phyloP scores from a whole-genome alignment of 768 basidiomycete genomes.

The Dioszegia crocea region DNA sequence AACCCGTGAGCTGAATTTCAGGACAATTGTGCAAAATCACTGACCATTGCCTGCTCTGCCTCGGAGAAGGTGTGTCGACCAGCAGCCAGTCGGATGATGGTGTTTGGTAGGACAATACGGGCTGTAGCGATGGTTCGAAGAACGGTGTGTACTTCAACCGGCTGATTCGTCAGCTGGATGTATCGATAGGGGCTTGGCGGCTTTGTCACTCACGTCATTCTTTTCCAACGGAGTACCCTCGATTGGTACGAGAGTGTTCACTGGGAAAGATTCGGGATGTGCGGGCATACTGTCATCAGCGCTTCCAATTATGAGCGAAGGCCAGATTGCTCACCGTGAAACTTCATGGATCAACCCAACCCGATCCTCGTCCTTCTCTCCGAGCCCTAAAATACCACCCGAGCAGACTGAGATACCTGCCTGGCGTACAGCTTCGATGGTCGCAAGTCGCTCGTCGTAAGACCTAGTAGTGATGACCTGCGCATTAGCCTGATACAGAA shows the following conservation, averaged over 20 bases:
- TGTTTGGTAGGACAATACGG: constrained; percentile 80
- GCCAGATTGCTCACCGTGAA: constrained; percentile 58
- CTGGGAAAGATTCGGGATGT: constrained; percentile 98
- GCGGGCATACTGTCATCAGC: constrained; percentile 24
- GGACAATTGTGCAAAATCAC: not conserved
- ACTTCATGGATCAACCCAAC: constrained; percentile 93
- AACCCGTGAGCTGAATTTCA: not conserved
- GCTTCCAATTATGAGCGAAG: constrained; percentile 42
- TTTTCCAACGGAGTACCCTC: constrained; percentile 86
- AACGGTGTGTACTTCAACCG: constrained; percentile 73
- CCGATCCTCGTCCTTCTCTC: constrained; percentile 82
- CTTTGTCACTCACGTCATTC: constrained; percentile 66
- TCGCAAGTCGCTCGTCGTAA: constrained; percentile 87
- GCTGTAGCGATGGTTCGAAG: constrained; percentile 93
- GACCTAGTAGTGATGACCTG: constrained; percentile 93
- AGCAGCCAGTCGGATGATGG: constrained; percentile 92
- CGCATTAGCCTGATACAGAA: constrained; percentile 8
- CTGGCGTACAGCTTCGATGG: constrained; percentile 82
- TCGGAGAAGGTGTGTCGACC: constrained; percentile 84
- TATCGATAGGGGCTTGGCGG: not conserved
- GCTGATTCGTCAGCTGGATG: constrained; percentile 53
- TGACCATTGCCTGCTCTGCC: constrained; percentile 88
- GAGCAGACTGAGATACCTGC: constrained; percentile 97
- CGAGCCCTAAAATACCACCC: constrained; percentile 90
- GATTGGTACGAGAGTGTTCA: constrained; percentile 95